A percentile compares a stretch with the other conserved stretches of the same genome.
phyloP scores from a whole-genome alignment of 2,329 filamentous ascomycete genomes.

The Aspergillus sp. region DNA sequence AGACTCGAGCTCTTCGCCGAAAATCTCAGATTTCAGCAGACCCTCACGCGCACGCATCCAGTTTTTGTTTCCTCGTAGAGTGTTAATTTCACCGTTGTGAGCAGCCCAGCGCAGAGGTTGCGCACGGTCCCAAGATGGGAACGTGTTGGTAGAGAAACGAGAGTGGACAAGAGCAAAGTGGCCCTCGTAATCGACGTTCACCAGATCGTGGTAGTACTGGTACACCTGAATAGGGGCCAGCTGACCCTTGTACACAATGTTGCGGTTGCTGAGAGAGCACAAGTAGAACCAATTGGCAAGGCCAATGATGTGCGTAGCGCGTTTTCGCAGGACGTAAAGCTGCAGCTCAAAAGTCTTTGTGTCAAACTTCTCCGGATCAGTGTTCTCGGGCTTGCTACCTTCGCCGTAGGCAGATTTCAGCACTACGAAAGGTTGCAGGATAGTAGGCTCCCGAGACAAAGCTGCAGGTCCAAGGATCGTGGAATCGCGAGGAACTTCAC shows the following conservation, averaged over 20 bases:
- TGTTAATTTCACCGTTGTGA: conserved; percentile 99
- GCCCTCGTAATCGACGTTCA: conserved; percentile 94
- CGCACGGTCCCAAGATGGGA: conserved; percentile 96
- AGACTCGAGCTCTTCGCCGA: conserved; percentile 85
- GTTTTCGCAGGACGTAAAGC: conserved; percentile 91
- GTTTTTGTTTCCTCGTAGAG: conserved; percentile 95
- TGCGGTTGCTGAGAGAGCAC: conserved; percentile 94
- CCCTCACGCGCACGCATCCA: conserved; percentile 98
- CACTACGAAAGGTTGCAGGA: conserved; percentile 94
- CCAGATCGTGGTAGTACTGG: conserved; percentile 95
- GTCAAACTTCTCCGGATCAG: conserved; percentile 78
- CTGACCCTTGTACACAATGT: conserved; percentile 99
- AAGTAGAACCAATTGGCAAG: conserved; percentile 99
- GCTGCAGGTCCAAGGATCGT: conserved; percentile 89
- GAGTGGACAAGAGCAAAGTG: conserved; percentile 97
- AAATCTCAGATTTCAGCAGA: conserved; percentile 87
- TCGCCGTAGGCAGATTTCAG: conserved; percentile 79
- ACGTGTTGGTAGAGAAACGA: conserved; percentile 97
- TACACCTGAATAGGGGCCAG: conserved; percentile 93
- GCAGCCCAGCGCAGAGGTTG: conserved; percentile 95
- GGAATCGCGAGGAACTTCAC: conserved; percentile 91
- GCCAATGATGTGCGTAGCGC: conserved; percentile 89
- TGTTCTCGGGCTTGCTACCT: conserved; percentile 73
- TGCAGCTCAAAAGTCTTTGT: conserved; percentile 86
- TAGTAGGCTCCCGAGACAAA: conserved; percentile 88